These are phyloP conservation scores for Primulina eburnea DNA, from an alignment of 257 asterid species.

Conservation along the genomic window DNA sequence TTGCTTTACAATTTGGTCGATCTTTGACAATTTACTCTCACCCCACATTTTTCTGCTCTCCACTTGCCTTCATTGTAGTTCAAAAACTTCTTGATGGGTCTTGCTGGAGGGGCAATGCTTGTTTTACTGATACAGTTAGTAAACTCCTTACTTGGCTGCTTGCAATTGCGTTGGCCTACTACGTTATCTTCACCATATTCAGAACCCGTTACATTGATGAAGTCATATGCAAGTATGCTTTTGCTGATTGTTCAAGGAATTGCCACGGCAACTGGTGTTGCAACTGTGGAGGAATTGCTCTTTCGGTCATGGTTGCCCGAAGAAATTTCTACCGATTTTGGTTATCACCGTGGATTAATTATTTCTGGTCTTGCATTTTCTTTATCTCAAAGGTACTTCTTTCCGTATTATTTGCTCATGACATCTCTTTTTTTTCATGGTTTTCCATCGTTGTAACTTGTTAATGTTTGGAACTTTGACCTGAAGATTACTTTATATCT, in stretches of 20 bases:
- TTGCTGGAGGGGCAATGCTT: constrained; percentile 69
- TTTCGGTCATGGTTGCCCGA: constrained; percentile 93
- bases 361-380: constrained; percentile 81
- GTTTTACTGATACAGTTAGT: constrained; percentile 57
- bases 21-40: constrained; percentile 11
- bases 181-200: constrained; percentile 43
- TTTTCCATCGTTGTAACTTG: not conserved
- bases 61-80: constrained; percentile 46
- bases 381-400: constrained; percentile 62
- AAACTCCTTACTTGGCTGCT: constrained; percentile 66
- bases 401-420: constrained; percentile 17
- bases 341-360: constrained; percentile 66
- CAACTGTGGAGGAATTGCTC: constrained; percentile 79
- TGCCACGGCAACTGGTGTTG: constrained; percentile 59
- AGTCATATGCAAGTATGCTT: constrained; percentile 48
- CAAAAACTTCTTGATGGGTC: constrained; percentile 61
- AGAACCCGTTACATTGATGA: constrained; percentile 46
- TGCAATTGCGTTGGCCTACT: constrained; percentile 55
- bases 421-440: not conserved
- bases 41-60: constrained; percentile 7
- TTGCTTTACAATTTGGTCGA: constrained; percentile 7
- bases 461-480: not conserved
- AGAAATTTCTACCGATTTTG: constrained; percentile 82
- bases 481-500: constrained; percentile 8
- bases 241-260: constrained; percentile 49